Evolutionary conservation across 2,329 filamentous ascomycete species (phyloP), one percentile per base, ranked within the genome.

Genomic region (Alternaria brassicae): DNA sequence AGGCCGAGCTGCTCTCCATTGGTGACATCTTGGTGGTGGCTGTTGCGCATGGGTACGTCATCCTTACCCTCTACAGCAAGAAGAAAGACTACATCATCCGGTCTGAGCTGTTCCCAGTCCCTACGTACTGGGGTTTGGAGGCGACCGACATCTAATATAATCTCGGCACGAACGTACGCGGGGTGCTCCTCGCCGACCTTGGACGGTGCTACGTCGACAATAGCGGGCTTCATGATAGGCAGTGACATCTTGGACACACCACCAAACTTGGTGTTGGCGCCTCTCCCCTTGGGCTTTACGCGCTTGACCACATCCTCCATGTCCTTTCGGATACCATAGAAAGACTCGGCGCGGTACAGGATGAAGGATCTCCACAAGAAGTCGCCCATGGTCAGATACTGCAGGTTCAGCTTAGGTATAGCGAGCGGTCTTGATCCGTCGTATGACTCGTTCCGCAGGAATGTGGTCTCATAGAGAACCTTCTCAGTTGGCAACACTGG

Each of bases 361-460:
- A 96, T 85, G 71, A 98, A 89, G 0, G 94, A 93, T 62, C 96
- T 87, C 93, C 93, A 99, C n/a, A 99, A 81, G 70, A 99, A 99
- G 77, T 99, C 95, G 3, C 93, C 93, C 50, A 97, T 88, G 3
- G 93, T 96, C 13, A 99, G 83, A 77, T 99, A 99, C 73, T 99
- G 95, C 27, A 99, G 82, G 69, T 97, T 99, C 44, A 98, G 80
- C 76, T 99, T 99, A 3, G 95, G 95, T 41, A 99, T 88, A 3
- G 95, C 92, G 58, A 99, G 83, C 5, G 95, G 93, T 47, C 87
- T 87, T 23, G 92, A 93, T 25, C 93, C 93, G 75, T 97, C 90
- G 70, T 97, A 98, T 7, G 84, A 84, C 70, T 97, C 93, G 56
- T 94, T 94, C 58, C 92, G 87, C 56, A 93, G 79, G 53, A 97